Evolutionary conservation across 495 filamentous ascomycete genomes (phyloP), one percentile per base, ranked within the genome.

Genomic region (Tuber borchii): DNA sequence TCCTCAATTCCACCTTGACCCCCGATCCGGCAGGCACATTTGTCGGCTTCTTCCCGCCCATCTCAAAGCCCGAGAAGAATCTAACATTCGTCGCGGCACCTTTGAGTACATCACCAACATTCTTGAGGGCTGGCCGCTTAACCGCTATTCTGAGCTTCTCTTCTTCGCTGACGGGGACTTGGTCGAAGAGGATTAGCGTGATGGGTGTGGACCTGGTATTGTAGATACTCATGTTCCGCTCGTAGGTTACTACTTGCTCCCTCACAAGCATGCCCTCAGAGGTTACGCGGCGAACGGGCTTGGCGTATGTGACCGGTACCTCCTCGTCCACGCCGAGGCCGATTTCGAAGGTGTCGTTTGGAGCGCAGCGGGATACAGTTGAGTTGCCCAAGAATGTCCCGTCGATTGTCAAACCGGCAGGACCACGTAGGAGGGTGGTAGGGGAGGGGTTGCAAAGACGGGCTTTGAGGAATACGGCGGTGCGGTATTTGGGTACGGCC

Each of bases 151-250:
- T 82, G 19, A 92, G 83, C 70, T 86, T 85, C 81, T 92, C 90
- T 69, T 92, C 90, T 80, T 91, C 87, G 43, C 86, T 88, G 4
- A 92, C 86, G 5, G 91, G 91, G 19, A 92, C 84, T 84, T 93
- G 90, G 75, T 93, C 90, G 12, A 89, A 82, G 45, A 92, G 86
- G 0, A 87, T 84, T 14, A 92, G 75, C 69, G 87, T 86, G 42
- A 91, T 86, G 0, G 84, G 75, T 0, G 84, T 75, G 43, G 82
- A 84, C 34, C 79, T 78, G 74, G 88, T 90, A 80, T 92, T 93
- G 56, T 87, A 87, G 43, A 93, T 83, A 73, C 85, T 86, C 65
- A 88, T 84, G 61, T 83, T 85, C 22, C 90, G 88, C 6, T 85
- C 88, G 82, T 90, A 92, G 22, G 88, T 82, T 9, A 86, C 84